phyloP scores from a whole-genome alignment of 2,329 filamentous ascomycete species.

The Chalaropsis ovoidea region DNA sequence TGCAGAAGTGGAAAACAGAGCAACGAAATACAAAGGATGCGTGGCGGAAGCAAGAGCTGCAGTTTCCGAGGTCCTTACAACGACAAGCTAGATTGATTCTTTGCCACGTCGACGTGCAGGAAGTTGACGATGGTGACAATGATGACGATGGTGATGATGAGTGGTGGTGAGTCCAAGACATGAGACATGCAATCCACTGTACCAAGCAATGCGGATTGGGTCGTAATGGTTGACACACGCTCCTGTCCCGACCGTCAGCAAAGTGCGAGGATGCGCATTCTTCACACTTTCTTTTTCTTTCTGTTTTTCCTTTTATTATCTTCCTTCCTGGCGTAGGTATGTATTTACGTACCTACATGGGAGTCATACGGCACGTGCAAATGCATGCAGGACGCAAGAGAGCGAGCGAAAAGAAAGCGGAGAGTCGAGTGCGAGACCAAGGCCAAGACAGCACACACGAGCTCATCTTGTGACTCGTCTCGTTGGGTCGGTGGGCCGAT shows the following conservation, averaged over 20 bases:
- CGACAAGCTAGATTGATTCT: constrained; percentile 1
- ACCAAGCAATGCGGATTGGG: not conserved
- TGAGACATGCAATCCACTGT: not conserved
- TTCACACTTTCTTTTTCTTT: not conserved
- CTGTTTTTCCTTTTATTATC: not conserved
- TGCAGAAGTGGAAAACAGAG: not conserved
- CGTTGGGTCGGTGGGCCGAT: not conserved
- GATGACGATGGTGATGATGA: not conserved
- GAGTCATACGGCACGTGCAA: constrained; percentile 1
- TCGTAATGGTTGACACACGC: not conserved
- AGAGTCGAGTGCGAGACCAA: not conserved
- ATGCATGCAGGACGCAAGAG: constrained; percentile 13
- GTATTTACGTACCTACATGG: not conserved
- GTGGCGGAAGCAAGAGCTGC: not conserved
- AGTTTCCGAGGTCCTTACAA: not conserved
- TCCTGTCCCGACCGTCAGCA: not conserved
- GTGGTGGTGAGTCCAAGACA: not conserved
- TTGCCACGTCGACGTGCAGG: constrained; percentile 8
- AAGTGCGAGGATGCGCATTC: not conserved
- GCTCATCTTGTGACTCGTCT: not conserved
- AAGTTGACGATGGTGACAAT: not conserved
- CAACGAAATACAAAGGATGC: not conserved
- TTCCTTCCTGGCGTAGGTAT: not conserved
- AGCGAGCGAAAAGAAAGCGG: not conserved
- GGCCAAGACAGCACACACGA: constrained; percentile 8